Conservation (phyloP, 2,329 filamentous ascomycete species). For the Aspergillus pseudotamarii region DNA sequence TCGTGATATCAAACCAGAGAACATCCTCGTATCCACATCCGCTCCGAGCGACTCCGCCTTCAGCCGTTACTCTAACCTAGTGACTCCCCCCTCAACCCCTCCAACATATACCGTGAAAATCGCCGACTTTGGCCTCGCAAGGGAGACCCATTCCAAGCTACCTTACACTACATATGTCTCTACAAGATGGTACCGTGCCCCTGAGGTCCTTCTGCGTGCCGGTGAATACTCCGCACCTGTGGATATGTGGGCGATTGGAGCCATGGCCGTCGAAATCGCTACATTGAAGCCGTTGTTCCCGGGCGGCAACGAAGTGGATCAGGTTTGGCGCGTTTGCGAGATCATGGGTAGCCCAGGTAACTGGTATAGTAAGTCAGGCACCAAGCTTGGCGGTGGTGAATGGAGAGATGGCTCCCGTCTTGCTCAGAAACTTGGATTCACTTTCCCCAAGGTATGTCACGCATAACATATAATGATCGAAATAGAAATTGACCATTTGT, state of each 20-base stretch:
- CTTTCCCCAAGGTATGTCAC: slow-evolving; percentile 74
- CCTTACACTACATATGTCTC: slow-evolving; percentile 99
- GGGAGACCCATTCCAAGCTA: slow-evolving; percentile 93
- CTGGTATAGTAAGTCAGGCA: slow-evolving; percentile 93
- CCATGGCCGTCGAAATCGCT: slow-evolving; percentile 97
- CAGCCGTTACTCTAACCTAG: slow-evolving; percentile 86
- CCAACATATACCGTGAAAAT: slow-evolving; percentile 97
- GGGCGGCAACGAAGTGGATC: slow-evolving; percentile 96
- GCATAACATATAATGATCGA: too few relatives aligned
- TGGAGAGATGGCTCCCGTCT: slow-evolving; percentile 94
- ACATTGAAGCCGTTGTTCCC: slow-evolving; percentile 96
- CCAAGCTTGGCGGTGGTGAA: slow-evolving; percentile 87
- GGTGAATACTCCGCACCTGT: slow-evolving; percentile 97
- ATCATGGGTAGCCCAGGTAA: slow-evolving; percentile 99
- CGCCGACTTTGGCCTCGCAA: slow-evolving; percentile 94
- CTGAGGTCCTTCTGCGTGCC: slow-evolving; percentile 88
- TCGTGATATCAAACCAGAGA: slow-evolving; percentile 98
- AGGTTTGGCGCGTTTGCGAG: slow-evolving; percentile 98
- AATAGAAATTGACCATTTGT: slow-evolving; percentile 11
- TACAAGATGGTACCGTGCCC: slow-evolving; percentile 91
- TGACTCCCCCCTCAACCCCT: slow-evolving; percentile 93
- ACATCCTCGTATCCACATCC: slow-evolving; percentile 94
- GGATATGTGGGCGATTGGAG: slow-evolving; percentile 97
- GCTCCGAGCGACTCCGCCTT: slow-evolving; percentile 85
- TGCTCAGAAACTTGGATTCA: slow-evolving; percentile 95